Evolutionary conservation across 768 basidiomycete species (phyloP).

Genomic region (Clitopilus passeckerianus): DNA sequence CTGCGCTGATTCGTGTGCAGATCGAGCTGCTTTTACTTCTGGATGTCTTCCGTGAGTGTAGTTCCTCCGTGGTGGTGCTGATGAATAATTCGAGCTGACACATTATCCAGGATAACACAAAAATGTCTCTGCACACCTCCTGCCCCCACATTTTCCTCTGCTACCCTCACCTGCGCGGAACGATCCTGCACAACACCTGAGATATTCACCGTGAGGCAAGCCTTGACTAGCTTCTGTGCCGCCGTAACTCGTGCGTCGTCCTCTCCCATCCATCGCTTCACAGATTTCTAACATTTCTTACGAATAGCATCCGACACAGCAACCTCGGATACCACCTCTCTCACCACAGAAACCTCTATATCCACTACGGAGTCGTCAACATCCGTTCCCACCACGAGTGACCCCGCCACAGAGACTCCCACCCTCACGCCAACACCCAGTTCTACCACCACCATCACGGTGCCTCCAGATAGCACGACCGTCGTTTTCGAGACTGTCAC

Average conservation of each 20-base stretch:
- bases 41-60: not conserved
- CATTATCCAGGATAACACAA: not conserved
- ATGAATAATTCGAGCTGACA: not conserved
- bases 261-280: not conserved
- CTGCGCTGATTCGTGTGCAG: not conserved
- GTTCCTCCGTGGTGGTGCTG: no score
- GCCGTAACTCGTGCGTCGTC: not conserved
- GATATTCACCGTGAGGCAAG: not conserved
- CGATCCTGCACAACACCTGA: not conserved
- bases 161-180: not conserved
- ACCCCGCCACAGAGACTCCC: not conserved
- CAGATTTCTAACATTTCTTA: not conserved
- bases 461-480: not conserved
- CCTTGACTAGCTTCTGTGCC: not conserved
- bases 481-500: not conserved
- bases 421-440: not conserved
- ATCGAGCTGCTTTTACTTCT: not conserved
- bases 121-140: not conserved
- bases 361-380: not conserved
- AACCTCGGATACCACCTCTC: not conserved
- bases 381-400: not conserved
- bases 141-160: not conserved
- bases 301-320: not conserved
- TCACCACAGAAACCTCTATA: not conserved
- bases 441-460: not conserved